phyloP scores from a whole-genome alignment of 306 rosid genomes.

The Vigna hirtella region DNA sequence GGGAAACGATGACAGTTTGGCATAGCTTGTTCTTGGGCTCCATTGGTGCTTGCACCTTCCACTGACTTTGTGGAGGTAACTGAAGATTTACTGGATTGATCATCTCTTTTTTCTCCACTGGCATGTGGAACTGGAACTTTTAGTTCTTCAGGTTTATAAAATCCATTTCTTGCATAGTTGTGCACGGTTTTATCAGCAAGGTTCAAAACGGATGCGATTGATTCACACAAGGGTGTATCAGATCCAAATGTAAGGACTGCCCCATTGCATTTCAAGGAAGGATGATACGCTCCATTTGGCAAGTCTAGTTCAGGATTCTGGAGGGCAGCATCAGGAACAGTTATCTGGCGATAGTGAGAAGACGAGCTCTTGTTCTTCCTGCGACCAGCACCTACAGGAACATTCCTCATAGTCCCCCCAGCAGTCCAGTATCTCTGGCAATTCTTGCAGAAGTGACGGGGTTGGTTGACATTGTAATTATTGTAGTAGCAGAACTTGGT shows the following conservation, averaged over 20 bases:
- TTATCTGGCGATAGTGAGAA: conserved; percentile 63
- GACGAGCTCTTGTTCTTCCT: conserved; percentile 69
- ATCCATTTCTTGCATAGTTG: conserved; percentile 47
- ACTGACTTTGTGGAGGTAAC: conserved; percentile 57
- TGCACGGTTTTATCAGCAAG: conserved; percentile 45
- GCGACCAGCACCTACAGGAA: conserved; percentile 91
- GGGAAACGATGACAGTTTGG: conserved; percentile 51
- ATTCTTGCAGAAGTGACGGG: conserved; percentile 92
- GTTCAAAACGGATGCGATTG: conserved; percentile 59
- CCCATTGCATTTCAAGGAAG: conserved; percentile 58
- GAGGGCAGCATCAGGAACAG: conserved; percentile 58
- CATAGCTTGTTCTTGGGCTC: conserved; percentile 48
- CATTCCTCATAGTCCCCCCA: conserved; percentile 91
- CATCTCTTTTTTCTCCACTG: conserved; percentile 57
- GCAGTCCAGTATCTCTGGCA: conserved; percentile 97
- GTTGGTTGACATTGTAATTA: conserved; percentile 89
- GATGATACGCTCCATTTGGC: conserved; percentile 45
- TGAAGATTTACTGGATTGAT: conserved; percentile 62
- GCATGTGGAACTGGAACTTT: conserved; percentile 44
- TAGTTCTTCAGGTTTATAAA: conserved; percentile 52
- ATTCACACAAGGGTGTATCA: conserved; percentile 65
- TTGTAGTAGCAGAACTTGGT: conserved; percentile 93
- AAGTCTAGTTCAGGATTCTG: conserved; percentile 38
- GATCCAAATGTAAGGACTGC: conserved; percentile 68
- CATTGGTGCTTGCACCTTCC: conserved; percentile 49